Conservation (phyloP, 768 basidiomycete species). For the Lactarius trivialis region DNA sequence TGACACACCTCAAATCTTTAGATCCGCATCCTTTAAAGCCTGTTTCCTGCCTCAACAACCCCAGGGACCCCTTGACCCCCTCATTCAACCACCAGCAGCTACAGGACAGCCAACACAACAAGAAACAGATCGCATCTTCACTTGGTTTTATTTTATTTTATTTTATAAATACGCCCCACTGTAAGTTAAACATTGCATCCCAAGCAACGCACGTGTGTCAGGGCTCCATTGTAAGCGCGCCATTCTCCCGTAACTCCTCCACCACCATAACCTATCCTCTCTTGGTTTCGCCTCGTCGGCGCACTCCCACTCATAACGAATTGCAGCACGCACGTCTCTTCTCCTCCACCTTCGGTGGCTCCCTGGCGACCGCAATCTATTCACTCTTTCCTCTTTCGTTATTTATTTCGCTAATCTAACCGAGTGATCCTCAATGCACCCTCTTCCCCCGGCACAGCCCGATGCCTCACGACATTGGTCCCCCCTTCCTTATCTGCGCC, state of each 20-base stretch:
- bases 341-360: not conserved
- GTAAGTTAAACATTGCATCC: not conserved
- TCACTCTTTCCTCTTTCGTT: not conserved
- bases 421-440: not conserved
- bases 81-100: not conserved
- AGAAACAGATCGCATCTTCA: not conserved
- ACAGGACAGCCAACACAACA: not conserved
- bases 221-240: not conserved
- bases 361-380: not conserved
- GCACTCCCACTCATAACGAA: not conserved
- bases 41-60: not conserved
- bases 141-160: not conserved
- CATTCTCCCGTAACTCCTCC: too few species aligned
- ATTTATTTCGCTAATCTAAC: not conserved
- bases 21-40: conserved; percentile 12
- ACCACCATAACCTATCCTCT: too few species aligned
- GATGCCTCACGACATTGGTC: conserved; percentile 1
- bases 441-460: not conserved
- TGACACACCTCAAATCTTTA: conserved; percentile 7
- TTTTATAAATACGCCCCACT: not conserved
- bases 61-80: not conserved
- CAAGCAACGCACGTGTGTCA: conserved; percentile 16
- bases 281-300: not conserved
- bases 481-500: conserved; percentile 2
- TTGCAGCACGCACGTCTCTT: not conserved